Percentiles rank a stretch among this genome's conserved stretches.
phyloP scores from a whole-genome alignment of 106 monocot species.

The Dioscorea dumetorum region DNA sequence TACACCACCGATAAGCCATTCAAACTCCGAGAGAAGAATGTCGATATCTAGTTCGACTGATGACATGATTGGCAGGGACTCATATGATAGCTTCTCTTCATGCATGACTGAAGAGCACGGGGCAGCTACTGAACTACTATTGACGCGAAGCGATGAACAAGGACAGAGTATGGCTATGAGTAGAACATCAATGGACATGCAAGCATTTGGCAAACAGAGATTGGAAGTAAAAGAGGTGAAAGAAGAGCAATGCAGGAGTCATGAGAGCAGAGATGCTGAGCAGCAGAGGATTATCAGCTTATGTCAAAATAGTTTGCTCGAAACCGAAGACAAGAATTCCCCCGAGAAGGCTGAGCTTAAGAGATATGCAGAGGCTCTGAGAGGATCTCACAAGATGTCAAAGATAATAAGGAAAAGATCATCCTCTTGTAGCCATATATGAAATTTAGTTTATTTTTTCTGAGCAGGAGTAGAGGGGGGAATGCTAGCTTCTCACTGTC shows the following conservation, averaged over 20 bases:
- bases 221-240: not conserved
- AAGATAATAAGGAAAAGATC: constrained; percentile 9
- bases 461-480: too few relatives aligned
- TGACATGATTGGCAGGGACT: constrained; percentile 16
- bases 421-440: not conserved
- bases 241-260: not conserved
- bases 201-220: not conserved
- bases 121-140: not conserved
- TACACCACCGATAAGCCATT: not conserved
- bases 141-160: constrained; percentile 1
- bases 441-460: not conserved
- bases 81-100: constrained; percentile 29
- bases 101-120: constrained; percentile 14
- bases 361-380: constrained; percentile 25
- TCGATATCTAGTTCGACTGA: constrained; percentile 26
- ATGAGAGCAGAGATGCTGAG: constrained; percentile 8
- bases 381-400: not conserved
- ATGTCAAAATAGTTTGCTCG: not conserved
- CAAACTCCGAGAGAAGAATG: constrained; percentile 12
- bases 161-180: not conserved
- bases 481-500: too few relatives aligned
- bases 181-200: constrained; percentile 6
- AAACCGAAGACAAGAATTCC: constrained; percentile 3
- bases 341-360: constrained; percentile 35
- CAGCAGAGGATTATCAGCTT: not conserved